A percentile compares a stretch with the other conserved stretches of the same genome.
Evolutionary conservation across 2,329 filamentous ascomycete genomes (phyloP).

Genomic region (Trichoderma sp.): DNA sequence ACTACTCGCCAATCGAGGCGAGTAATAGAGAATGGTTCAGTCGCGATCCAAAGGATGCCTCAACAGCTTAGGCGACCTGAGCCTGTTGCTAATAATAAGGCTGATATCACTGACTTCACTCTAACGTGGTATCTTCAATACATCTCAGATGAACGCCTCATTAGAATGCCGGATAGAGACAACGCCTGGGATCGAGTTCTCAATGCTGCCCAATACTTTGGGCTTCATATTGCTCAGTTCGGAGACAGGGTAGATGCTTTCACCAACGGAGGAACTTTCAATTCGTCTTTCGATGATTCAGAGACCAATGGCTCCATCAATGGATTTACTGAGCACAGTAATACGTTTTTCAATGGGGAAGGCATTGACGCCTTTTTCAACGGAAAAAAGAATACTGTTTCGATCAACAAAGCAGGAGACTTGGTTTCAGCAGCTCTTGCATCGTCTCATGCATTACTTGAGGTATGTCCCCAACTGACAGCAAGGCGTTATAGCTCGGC

Average conservation of each 20-base stretch:
- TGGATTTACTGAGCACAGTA: not conserved
- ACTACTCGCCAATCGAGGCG: not conserved
- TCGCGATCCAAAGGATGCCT: not conserved
- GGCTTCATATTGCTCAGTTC: conserved; percentile 39
- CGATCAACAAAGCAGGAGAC: not conserved
- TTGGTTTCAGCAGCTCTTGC: conserved; percentile 36
- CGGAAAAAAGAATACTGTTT: not conserved
- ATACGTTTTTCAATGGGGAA: not conserved
- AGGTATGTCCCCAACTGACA: conserved; percentile 29
- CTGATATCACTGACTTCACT: not conserved
- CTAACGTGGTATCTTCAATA: conserved; percentile 32
- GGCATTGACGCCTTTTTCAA: not conserved
- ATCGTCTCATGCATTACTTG: conserved; percentile 39
- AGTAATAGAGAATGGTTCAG: not conserved
- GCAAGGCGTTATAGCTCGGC: not conserved
- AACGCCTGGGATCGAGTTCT: conserved; percentile 43
- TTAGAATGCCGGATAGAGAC: conserved; percentile 42
- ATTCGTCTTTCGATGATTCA: not conserved
- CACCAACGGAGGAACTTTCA: conserved; percentile 20
- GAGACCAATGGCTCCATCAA: not conserved
- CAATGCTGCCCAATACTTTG: conserved; percentile 42
- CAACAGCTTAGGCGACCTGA: not conserved
- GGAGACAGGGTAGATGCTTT: conserved; percentile 34
- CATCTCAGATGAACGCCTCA: conserved; percentile 40
- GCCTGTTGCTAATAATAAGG: not conserved